phyloP scores from a whole-genome alignment of 768 basidiomycete genomes.

The Dictyophora rubrovolvata region DNA sequence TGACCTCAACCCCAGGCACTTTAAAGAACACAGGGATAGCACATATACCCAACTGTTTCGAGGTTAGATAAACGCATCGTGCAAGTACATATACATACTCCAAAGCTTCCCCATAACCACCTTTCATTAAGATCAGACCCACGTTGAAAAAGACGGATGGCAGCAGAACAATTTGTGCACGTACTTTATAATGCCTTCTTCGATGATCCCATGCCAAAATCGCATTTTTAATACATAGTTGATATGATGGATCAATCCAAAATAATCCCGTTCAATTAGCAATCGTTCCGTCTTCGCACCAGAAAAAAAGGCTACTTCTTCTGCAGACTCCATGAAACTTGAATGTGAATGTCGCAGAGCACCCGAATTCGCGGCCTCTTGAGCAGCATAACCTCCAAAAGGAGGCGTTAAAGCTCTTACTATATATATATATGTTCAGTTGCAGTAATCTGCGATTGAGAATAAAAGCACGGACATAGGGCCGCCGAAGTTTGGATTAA shows the following conservation, averaged over 20 bases:
- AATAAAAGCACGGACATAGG: slow-evolving; percentile 45
- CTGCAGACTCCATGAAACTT: slow-evolving; percentile 77
- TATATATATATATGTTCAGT: slow-evolving; percentile 20
- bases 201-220: slow-evolving; percentile 86
- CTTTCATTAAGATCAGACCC: neutral
- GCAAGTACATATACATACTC: slow-evolving; percentile 38
- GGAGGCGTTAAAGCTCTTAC: slow-evolving; percentile 85
- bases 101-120: slow-evolving; percentile 84
- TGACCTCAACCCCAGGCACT: slow-evolving; percentile 52
- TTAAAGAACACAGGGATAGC: slow-evolving; percentile 91
- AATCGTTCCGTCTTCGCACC: slow-evolving; percentile 88
- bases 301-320: slow-evolving; percentile 81
- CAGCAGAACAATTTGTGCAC: neutral
- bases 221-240: slow-evolving; percentile 66
- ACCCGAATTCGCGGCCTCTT: slow-evolving; percentile 81
- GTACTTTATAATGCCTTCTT: slow-evolving; percentile 94
- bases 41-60: slow-evolving; percentile 62
- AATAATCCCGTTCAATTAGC: slow-evolving; percentile 82
- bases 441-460: neutral
- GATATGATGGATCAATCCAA: slow-evolving; percentile 75
- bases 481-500: slow-evolving; percentile 78
- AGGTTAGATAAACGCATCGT: neutral
- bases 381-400: slow-evolving; percentile 84
- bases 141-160: slow-evolving; percentile 16
- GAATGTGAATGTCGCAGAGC: slow-evolving; percentile 88